Conservation (phyloP, 2,329 filamentous ascomycete genomes). For the Trichoderma sp. region DNA sequence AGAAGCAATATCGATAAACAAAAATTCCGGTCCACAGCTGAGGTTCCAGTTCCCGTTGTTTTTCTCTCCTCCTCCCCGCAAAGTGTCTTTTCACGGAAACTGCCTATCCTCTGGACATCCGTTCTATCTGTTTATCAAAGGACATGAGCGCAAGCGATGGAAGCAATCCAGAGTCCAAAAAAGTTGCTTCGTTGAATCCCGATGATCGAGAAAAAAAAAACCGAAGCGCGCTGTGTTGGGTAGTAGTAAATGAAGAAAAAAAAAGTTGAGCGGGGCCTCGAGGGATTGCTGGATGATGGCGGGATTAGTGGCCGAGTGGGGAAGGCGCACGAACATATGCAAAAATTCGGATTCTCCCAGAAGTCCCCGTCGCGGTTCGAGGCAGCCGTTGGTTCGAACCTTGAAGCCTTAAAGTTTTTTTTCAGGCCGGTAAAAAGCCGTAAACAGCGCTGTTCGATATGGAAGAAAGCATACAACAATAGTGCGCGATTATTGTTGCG, state of each 20-base stretch:
- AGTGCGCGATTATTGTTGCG: neutral
- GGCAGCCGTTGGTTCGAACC: constrained; percentile 15
- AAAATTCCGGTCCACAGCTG: neutral
- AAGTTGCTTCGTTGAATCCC: neutral
- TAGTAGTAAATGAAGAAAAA: constrained; percentile 9
- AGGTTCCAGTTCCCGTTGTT: neutral
- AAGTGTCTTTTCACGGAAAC: neutral
- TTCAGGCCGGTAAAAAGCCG: neutral
- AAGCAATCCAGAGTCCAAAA: neutral
- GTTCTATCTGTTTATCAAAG: neutral
- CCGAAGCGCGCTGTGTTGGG: constrained; percentile 8
- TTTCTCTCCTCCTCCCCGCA: neutral
- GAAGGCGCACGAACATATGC: constrained; percentile 5
- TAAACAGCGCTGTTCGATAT: neutral
- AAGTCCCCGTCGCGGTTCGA: neutral
- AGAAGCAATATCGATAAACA: constrained; percentile 9
- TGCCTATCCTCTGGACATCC: neutral
- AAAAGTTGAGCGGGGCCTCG: constrained; percentile 15
- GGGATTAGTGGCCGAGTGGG: constrained; percentile 18
- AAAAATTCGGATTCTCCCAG: neutral
- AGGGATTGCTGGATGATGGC: neutral
- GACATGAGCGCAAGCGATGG: neutral
- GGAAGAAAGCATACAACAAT: neutral
- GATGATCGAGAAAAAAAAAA: neutral
- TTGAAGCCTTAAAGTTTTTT: constrained; percentile 10